Conservation (phyloP, 805 yeast species). For the Cephaloascus albidus region DNA sequence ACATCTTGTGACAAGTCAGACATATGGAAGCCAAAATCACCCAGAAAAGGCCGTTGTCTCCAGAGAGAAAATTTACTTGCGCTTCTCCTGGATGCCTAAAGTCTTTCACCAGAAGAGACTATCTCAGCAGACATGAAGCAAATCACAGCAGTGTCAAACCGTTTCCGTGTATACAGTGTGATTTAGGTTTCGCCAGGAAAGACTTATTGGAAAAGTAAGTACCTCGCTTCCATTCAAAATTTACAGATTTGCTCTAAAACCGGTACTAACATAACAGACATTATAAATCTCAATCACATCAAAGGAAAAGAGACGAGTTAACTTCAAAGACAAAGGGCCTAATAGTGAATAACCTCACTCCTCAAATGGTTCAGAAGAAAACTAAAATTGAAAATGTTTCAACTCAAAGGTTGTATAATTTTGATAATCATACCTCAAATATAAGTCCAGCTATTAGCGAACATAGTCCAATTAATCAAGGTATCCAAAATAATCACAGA, state of each 20-base stretch:
- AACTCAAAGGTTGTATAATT: too few species aligned
- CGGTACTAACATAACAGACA: too few species aligned
- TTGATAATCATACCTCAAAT: too few species aligned
- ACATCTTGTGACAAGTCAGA: too few species aligned
- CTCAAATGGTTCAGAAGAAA: neutral
- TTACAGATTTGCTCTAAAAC: too few species aligned
- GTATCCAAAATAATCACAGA: neutral
- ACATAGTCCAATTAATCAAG: slow-evolving; percentile 1
- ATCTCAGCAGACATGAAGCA: slow-evolving; percentile 17
- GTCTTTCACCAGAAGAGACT: slow-evolving; percentile 21
- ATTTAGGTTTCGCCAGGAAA: slow-evolving; percentile 15
- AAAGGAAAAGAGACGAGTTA: neutral
- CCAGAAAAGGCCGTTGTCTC: neutral
- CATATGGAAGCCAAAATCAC: too few species aligned
- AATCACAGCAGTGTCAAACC: slow-evolving; percentile 18
- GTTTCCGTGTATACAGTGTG: slow-evolving; percentile 14
- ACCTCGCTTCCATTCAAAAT: too few species aligned
- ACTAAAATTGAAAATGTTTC: neutral
- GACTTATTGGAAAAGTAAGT: slow-evolving; percentile 17
- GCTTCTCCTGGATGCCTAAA: slow-evolving; percentile 12
- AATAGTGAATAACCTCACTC: neutral
- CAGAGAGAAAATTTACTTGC: slow-evolving; percentile 4
- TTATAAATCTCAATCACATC: slow-evolving; percentile 12
- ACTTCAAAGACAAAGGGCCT: neutral
- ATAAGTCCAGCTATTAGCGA: too few species aligned